Evolutionary conservation across 495 filamentous ascomycete species (phyloP).

Genomic region (Parathielavia appendiculata): DNA sequence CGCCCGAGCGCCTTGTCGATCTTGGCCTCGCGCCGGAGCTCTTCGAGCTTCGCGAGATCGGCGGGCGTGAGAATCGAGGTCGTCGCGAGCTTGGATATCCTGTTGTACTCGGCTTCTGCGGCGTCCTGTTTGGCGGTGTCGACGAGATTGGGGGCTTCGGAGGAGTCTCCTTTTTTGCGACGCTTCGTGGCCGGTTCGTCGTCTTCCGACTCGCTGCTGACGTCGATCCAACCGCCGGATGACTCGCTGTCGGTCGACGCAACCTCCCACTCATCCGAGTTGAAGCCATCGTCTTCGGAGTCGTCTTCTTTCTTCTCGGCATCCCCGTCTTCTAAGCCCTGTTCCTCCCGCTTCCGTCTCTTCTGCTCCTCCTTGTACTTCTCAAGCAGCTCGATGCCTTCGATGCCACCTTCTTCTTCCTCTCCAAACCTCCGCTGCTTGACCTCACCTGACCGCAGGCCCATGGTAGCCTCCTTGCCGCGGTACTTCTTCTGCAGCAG

Average conservation of each 20-base stretch:
- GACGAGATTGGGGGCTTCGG: constrained; percentile 26
- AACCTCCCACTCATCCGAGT: constrained; percentile 81
- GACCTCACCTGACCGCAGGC: constrained; percentile 61
- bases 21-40: constrained; percentile 68
- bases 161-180: constrained; percentile 31
- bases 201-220: constrained; percentile 74
- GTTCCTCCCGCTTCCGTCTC: constrained; percentile 63
- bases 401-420: constrained; percentile 73
- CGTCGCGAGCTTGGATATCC: constrained; percentile 63
- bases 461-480: constrained; percentile 88
- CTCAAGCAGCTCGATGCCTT: constrained; percentile 87
- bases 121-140: constrained; percentile 35
- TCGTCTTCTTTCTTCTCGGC: constrained; percentile 30
- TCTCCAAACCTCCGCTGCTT: constrained; percentile 75
- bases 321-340: constrained; percentile 43
- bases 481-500: constrained; percentile 86
- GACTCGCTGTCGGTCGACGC: constrained; percentile 74
- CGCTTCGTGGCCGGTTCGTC: constrained; percentile 57
- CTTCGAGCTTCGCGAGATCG: constrained; percentile 85
- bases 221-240: constrained; percentile 80
- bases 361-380: constrained; percentile 90
- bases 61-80: constrained; percentile 86
- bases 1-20: constrained; percentile 56
- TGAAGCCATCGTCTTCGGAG: constrained; percentile 58
- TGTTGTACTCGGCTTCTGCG: constrained; percentile 32